These are phyloP conservation scores for Claviceps quebecensis DNA, from an alignment of 2,329 filamentous ascomycete genomes.

Conservation along the genomic window DNA sequence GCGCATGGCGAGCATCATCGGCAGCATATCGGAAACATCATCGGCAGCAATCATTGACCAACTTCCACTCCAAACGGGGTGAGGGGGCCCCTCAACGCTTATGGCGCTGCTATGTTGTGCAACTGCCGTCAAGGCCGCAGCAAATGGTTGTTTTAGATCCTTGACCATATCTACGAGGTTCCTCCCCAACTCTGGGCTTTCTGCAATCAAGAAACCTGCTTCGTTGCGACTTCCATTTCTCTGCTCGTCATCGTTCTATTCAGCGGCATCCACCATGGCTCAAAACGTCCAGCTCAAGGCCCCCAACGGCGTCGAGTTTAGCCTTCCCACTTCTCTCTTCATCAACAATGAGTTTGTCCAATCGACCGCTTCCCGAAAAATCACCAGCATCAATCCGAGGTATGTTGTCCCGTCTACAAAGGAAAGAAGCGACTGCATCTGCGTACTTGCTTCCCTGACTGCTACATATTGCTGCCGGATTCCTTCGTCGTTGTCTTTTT, in stretches of 20 bases:
- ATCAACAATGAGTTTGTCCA: constrained; percentile 65
- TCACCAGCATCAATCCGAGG: constrained; percentile 45
- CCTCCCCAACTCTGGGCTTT: too few species aligned
- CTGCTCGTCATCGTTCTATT: not conserved
- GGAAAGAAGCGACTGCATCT: not conserved
- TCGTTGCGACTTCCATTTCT: not conserved
- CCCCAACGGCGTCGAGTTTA: constrained; percentile 51
- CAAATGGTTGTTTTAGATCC: too few species aligned
- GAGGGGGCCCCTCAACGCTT: too few species aligned
- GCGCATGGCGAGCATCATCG: too few species aligned
- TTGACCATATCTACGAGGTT: too few species aligned
- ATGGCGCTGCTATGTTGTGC: too few species aligned
- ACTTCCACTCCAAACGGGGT: too few species aligned
- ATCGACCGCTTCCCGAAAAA: constrained; percentile 39
- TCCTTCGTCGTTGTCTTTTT: not conserved
- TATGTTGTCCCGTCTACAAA: constrained; percentile 8
- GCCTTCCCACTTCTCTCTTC: constrained; percentile 55
- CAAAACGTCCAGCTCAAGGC: constrained; percentile 16
- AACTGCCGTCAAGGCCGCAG: too few species aligned
- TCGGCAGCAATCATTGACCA: too few species aligned
- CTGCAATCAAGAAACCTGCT: not conserved
- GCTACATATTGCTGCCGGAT: not conserved
- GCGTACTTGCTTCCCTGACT: not conserved
- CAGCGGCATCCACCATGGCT: not conserved
- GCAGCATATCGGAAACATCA: too few species aligned